Evolutionary conservation across 1,139 yeast species (phyloP).

Genomic region (Pichia sp.): DNA sequence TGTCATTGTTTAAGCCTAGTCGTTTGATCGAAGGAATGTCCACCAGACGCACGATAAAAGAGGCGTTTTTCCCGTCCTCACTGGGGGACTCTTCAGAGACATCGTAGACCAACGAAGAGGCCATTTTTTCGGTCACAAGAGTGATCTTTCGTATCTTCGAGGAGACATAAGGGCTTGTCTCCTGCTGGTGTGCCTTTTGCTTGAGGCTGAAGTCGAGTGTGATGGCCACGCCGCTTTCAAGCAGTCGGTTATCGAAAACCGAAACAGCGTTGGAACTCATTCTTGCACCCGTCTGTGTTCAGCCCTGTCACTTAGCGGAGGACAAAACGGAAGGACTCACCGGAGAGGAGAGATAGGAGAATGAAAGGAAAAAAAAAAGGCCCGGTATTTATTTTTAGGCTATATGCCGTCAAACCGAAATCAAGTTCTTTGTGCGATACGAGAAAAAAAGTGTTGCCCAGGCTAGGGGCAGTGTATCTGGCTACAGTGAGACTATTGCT

Average conservation of each 20-base stretch:
- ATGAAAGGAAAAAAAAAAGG: neutral
- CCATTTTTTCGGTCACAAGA: neutral
- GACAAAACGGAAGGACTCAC: neutral
- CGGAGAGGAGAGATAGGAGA: neutral
- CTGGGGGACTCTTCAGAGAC: neutral
- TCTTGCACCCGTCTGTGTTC: neutral
- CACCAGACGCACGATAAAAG: neutral
- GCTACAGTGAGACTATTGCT: neutral
- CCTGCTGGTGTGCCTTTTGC: neutral
- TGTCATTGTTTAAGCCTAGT: conserved; percentile 10
- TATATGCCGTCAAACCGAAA: too few species aligned
- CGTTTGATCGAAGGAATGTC: conserved; percentile 11
- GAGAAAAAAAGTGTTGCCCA: too few species aligned
- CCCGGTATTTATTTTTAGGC: neutral
- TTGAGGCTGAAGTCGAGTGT: neutral
- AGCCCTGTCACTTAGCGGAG: neutral
- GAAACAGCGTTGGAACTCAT: neutral
- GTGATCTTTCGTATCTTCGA: neutral
- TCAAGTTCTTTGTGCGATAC: too few species aligned
- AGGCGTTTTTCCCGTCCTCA: neutral
- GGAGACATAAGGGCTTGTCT: neutral
- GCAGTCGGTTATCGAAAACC: neutral
- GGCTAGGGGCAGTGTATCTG: too few species aligned
- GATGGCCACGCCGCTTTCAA: neutral
- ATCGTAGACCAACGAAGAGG: conserved; percentile 7